Conservation (phyloP, 495 filamentous ascomycete genomes). For the Ascobolus immersus region DNA sequence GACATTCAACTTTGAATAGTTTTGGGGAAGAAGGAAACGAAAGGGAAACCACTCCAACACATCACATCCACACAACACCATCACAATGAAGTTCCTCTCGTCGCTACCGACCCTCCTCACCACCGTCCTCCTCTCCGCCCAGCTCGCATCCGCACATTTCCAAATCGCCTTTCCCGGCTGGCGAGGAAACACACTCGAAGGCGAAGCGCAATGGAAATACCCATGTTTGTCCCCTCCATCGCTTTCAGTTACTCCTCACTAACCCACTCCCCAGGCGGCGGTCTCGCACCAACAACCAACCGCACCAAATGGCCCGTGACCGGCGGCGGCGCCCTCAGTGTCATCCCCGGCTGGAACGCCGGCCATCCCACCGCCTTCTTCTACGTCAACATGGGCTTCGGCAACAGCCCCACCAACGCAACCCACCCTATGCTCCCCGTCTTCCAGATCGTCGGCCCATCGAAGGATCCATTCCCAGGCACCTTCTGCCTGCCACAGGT, state of each 20-base stretch:
- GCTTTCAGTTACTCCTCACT: neutral
- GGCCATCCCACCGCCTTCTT: slow-evolving; percentile 67
- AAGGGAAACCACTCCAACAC: too few species aligned
- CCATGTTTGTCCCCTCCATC: slow-evolving; percentile 45
- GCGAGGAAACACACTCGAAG: slow-evolving; percentile 77
- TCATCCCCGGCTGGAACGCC: slow-evolving; percentile 86
- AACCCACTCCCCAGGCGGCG: slow-evolving; percentile 38
- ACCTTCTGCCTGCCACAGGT: slow-evolving; percentile 78
- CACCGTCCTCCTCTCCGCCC: slow-evolving; percentile 21
- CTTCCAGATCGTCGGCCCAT: slow-evolving; percentile 68
- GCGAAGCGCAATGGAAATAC: slow-evolving; percentile 96
- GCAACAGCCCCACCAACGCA: slow-evolving; percentile 62
- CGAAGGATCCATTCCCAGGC: slow-evolving; percentile 56
- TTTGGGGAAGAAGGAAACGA: too few species aligned
- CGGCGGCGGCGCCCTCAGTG: slow-evolving; percentile 60
- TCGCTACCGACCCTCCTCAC: slow-evolving; percentile 23
- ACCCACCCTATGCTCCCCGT: slow-evolving; percentile 58
- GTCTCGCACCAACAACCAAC: slow-evolving; percentile 51
- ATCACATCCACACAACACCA: too few species aligned
- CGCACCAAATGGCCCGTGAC: slow-evolving; percentile 73
- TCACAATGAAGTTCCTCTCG: too few species aligned
- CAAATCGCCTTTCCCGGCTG: slow-evolving; percentile 83
- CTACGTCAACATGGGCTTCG: slow-evolving; percentile 86
- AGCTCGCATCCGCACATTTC: slow-evolving; percentile 46
- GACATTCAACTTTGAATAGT: too few species aligned